Percentiles rank a stretch among this genome's conserved stretches.
These are phyloP conservation scores for Fusarium lateritium DNA, from an alignment of 2,329 filamentous ascomycete species.

Conservation along the genomic window DNA sequence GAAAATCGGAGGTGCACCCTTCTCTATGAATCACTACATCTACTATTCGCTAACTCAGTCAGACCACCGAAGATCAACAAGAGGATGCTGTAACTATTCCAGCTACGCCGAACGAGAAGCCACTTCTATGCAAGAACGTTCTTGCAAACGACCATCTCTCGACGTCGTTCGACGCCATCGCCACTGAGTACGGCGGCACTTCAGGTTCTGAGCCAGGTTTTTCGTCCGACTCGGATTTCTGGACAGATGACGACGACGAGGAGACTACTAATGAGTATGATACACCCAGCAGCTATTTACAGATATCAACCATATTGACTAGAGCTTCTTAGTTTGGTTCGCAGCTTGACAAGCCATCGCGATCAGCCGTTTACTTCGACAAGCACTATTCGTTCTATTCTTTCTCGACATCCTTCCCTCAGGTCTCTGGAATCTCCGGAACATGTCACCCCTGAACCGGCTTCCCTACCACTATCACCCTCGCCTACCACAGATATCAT, in stretches of 20 bases:
- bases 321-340: constrained; percentile 29
- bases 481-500: constrained; percentile 10
- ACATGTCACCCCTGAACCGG: background rate
- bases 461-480: constrained; percentile 17
- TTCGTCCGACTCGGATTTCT: constrained; percentile 39
- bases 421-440: background rate
- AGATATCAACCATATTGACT: background rate
- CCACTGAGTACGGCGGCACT: constrained; percentile 32
- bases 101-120: constrained; percentile 1
- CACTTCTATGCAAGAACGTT: constrained; percentile 15
- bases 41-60: background rate
- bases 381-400: constrained; percentile 16
- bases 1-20: constrained; percentile 18
- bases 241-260: constrained; percentile 43
- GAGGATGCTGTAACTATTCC: background rate
- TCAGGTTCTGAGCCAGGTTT: constrained; percentile 44
- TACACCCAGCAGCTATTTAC: background rate
- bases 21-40: background rate
- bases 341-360: constrained; percentile 30
- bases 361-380: constrained; percentile 14
- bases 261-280: constrained; percentile 43
- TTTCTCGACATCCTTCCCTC: constrained; percentile 26
- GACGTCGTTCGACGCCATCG: constrained; percentile 11
- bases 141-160: constrained; percentile 6
- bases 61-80: constrained; percentile 1